Conservation (phyloP, 148 eudicot species). For the Chenopodium suecicum region DNA sequence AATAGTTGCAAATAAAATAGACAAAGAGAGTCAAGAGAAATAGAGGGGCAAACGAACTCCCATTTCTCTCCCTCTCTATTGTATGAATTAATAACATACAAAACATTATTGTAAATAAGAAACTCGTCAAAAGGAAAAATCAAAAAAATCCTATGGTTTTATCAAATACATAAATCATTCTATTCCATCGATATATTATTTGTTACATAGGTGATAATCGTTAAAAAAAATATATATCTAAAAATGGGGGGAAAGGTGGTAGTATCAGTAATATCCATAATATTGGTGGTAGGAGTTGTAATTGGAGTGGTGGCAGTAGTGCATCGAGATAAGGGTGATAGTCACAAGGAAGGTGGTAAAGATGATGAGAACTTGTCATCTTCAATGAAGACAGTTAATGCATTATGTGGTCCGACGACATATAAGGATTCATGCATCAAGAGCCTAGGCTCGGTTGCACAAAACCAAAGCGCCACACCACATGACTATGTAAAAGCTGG, state of each 20-base stretch:
- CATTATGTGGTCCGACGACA: slow-evolving; percentile 46
- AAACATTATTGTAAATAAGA: not conserved
- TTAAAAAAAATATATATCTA: not conserved
- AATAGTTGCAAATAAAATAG: not conserved
- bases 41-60: slow-evolving; percentile 1
- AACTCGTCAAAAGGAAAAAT: too few relatives aligned
- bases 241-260: slow-evolving; percentile 39
- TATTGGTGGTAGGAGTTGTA: slow-evolving; percentile 52
- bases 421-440: slow-evolving; percentile 43
- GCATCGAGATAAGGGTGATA: slow-evolving; percentile 13
- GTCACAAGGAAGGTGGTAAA: slow-evolving; percentile 7
- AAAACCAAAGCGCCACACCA: slow-evolving; percentile 47
- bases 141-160: too few relatives aligned
- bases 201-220: not conserved
- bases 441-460: slow-evolving; percentile 39
- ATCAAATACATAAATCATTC: not conserved
- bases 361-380: slow-evolving; percentile 20
- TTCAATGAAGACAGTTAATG: slow-evolving; percentile 40
- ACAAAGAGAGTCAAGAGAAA: slow-evolving; percentile 1
- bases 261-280: slow-evolving; percentile 38
- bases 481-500: slow-evolving; percentile 49
- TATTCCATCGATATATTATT: not conserved
- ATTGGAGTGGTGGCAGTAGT: slow-evolving; percentile 43
- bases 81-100: too few relatives aligned
- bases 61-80: slow-evolving; percentile 7